Evolutionary conservation across 306 rosid genomes (phyloP).

Genomic region (Prunus kanzakura): DNA sequence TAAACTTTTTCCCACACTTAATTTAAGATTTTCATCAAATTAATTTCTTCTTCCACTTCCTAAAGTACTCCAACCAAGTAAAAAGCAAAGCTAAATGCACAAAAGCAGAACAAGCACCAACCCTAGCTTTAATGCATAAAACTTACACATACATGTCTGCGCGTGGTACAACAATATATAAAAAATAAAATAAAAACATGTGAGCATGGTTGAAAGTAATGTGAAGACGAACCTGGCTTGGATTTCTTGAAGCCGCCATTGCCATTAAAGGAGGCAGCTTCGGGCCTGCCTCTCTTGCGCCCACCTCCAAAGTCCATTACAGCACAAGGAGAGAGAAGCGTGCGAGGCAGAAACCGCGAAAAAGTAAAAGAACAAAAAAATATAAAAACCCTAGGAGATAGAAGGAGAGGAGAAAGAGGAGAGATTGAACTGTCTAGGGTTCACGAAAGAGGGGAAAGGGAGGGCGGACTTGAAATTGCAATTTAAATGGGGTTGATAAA

Average conservation of each 20-base stretch:
- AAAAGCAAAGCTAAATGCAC: not conserved
- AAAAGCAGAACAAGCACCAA: not conserved
- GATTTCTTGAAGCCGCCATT: constrained; percentile 71
- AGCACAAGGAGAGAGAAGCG: not conserved
- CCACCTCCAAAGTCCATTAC: constrained; percentile 49
- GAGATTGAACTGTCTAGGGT: constrained; percentile 26
- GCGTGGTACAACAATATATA: not conserved
- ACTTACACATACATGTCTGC: not conserved
- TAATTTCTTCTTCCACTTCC: not conserved
- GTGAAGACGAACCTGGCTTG: constrained; percentile 48
- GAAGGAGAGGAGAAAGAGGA: not conserved
- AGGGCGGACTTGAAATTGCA: constrained; percentile 31
- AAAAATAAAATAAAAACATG: not conserved
- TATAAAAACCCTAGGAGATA: not conserved
- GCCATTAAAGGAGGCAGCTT: constrained; percentile 54
- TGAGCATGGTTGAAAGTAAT: not conserved
- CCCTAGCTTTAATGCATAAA: not conserved
- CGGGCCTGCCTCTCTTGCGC: constrained; percentile 68
- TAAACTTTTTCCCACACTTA: not conserved
- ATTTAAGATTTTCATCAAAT: not conserved
- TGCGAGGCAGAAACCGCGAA: not conserved
- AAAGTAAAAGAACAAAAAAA: not conserved
- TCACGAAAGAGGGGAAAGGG: constrained; percentile 1
- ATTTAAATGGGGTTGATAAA: constrained; percentile 27
- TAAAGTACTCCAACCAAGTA: not conserved